Percentiles rank a stretch among this genome's conserved stretches.
phyloP scores from a whole-genome alignment of 1,139 yeast genomes.

The Suzukiozyma palmioleophila region DNA sequence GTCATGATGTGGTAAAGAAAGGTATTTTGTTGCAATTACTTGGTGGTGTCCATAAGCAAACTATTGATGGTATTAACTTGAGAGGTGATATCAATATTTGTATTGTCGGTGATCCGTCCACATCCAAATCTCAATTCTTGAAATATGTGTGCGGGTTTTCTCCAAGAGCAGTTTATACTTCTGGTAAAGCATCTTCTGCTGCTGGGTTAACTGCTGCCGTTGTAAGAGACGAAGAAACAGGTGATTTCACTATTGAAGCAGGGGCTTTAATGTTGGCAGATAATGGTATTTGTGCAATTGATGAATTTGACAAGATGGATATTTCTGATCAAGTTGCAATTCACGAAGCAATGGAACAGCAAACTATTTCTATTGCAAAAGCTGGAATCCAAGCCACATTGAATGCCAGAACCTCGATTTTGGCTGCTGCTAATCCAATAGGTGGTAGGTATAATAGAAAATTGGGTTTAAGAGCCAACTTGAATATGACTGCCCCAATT shows the following conservation, averaged over 20 bases:
- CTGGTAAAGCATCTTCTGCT: slow-evolving; percentile 98
- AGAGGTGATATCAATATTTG: slow-evolving; percentile 98
- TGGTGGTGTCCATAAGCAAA: slow-evolving; percentile 94
- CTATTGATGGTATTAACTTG: slow-evolving; percentile 90
- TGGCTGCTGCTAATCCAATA: slow-evolving; percentile 97
- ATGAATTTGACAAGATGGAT: slow-evolving; percentile 98
- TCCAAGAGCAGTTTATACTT: slow-evolving; percentile 94
- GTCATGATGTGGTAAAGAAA: slow-evolving; percentile 91
- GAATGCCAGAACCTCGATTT: slow-evolving; percentile 91
- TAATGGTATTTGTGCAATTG: slow-evolving; percentile 97
- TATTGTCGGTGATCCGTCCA: slow-evolving; percentile 97
- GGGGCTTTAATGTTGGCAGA: slow-evolving; percentile 99
- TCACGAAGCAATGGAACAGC: slow-evolving; percentile 99
- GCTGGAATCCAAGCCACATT: slow-evolving; percentile 98
- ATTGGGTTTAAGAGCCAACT: slow-evolving; percentile 75
- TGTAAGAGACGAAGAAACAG: slow-evolving; percentile 95
- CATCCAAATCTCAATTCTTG: slow-evolving; percentile 93
- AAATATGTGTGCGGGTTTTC: slow-evolving; percentile 90
- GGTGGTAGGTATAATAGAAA: slow-evolving; percentile 94
- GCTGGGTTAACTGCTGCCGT: slow-evolving; percentile 99
- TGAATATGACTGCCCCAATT: slow-evolving; percentile 98
- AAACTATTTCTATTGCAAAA: slow-evolving; percentile 94
- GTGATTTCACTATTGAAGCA: slow-evolving; percentile 96
- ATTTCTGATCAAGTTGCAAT: slow-evolving; percentile 94
- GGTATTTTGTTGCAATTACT: slow-evolving; percentile 84